A percentile compares a stretch with the other conserved stretches of the same genome.
Conservation (phyloP, 2,329 filamentous ascomycete genomes). For the Aotearoamyces nothofagi region DNA sequence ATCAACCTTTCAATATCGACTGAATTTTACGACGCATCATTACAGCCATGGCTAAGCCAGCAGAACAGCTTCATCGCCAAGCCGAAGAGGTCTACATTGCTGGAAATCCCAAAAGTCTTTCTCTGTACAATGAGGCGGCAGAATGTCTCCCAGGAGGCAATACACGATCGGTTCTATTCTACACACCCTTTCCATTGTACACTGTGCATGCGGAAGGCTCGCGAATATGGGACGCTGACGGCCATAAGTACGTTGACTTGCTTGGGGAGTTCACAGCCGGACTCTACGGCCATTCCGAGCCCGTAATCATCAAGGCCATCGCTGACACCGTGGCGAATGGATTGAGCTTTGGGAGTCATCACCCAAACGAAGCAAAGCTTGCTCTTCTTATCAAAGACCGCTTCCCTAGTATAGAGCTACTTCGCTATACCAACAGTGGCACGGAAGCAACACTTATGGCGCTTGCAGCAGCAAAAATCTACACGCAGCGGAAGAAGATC, state of each 20-base stretch:
- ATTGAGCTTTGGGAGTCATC: constrained; percentile 40
- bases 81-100: too few species aligned
- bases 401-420: constrained; percentile 34
- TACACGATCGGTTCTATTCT: constrained; percentile 12
- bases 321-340: constrained; percentile 24
- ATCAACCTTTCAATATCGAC: too few species aligned
- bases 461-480: constrained; percentile 23
- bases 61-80: too few species aligned
- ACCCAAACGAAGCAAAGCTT: too few species aligned
- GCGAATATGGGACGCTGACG: constrained; percentile 10
- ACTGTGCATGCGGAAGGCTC: constrained; percentile 12
- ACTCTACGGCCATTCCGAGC: constrained; percentile 50
- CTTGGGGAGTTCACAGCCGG: constrained; percentile 49
- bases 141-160: constrained; percentile 14
- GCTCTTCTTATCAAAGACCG: constrained; percentile 27
- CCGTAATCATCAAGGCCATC: constrained; percentile 33
- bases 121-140: constrained; percentile 10
- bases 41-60: too few species aligned
- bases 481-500: constrained; percentile 10
- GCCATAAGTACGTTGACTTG: constrained; percentile 36
- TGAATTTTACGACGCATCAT: too few species aligned
- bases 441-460: constrained; percentile 51
- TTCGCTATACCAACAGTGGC: constrained; percentile 50
- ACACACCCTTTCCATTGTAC: constrained; percentile 12
- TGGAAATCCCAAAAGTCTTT: constrained; percentile 7